Conservation (phyloP, 208 protist genomes). For the Polymyxa betae region DNA sequence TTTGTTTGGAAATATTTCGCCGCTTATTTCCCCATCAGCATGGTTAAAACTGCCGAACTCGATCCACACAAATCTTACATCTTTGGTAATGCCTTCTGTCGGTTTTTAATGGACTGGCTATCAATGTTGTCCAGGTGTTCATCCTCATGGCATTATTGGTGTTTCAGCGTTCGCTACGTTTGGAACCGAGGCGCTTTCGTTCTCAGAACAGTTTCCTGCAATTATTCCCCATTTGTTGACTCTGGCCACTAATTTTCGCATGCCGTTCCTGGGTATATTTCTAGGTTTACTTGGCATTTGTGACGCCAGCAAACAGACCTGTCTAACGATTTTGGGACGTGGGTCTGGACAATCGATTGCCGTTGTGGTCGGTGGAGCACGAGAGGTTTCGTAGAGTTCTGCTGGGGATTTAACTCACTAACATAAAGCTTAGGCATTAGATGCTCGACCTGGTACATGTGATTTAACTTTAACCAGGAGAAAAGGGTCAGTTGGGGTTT, state of each 20-base stretch:
- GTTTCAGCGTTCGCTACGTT: conserved; percentile 62
- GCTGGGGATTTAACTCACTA: neutral
- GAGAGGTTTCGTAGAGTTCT: too few species aligned
- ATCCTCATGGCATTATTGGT: conserved; percentile 70
- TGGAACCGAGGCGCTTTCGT: conserved; percentile 57
- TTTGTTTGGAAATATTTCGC: conserved; percentile 54
- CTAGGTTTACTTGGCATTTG: conserved; percentile 30
- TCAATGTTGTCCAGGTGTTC: conserved; percentile 36
- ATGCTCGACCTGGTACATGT: conserved; percentile 65
- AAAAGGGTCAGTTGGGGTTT: too few species aligned
- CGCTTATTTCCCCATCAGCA: conserved; percentile 64
- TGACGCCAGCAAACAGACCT: conserved; percentile 39
- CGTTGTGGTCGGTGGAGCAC: conserved; percentile 67
- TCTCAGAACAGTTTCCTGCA: conserved; percentile 60
- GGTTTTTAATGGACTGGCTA: neutral
- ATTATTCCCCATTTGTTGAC: conserved; percentile 33
- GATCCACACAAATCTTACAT: conserved; percentile 63
- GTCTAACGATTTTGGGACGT: conserved; percentile 3
- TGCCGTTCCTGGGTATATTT: conserved; percentile 15
- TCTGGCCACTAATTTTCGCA: conserved; percentile 20
- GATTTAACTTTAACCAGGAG: conserved; percentile 62
- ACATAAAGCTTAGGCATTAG: conserved; percentile 54
- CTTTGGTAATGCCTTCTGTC: conserved; percentile 59
- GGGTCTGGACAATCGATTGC: conserved; percentile 20
- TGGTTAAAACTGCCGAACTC: conserved; percentile 66